Evolutionary conservation across 768 basidiomycete genomes (phyloP).

Genomic region (Rhodotorula graminis): DNA sequence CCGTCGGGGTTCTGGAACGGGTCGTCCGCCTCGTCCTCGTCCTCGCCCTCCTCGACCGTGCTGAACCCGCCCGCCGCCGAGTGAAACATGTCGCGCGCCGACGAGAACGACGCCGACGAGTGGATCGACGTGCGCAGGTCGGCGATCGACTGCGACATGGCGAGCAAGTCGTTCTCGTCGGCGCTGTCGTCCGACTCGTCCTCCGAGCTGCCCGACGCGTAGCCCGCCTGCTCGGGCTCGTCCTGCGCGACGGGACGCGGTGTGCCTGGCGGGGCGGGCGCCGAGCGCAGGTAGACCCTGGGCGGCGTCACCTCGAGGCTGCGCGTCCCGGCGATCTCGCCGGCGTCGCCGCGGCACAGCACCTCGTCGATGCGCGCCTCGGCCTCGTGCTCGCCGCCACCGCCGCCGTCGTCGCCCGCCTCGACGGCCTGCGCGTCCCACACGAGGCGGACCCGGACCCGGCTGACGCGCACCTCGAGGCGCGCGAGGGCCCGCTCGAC

Average conservation of each 20-base stretch:
- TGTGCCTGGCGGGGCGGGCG: neutral
- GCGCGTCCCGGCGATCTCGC: neutral
- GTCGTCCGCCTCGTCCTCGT: conserved; percentile 1
- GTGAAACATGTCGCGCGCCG: neutral
- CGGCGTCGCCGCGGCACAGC: conserved; percentile 12
- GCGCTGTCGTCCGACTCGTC: conserved; percentile 1
- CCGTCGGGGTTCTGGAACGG: conserved; percentile 23
- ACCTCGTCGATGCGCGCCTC: conserved; percentile 10
- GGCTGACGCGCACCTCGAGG: conserved; percentile 44
- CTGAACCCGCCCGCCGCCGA: conserved; percentile 6
- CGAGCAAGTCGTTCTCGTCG: conserved; percentile 24
- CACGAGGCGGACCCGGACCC: conserved; percentile 40
- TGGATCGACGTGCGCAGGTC: conserved; percentile 27
- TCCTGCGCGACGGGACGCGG: neutral
- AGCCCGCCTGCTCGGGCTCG: neutral
- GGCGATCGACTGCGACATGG: conserved; percentile 29
- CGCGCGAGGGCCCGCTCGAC: conserved; percentile 47
- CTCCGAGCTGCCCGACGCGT: conserved; percentile 1
- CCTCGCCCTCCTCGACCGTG: neutral
- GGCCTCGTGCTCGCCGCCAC: conserved; percentile 4
- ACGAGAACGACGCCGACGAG: neutral
- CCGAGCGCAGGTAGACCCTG: conserved; percentile 5
- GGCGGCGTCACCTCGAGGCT: conserved; percentile 17
- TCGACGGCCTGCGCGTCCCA: conserved; percentile 12
- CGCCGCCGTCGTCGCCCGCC: too few species aligned